These are phyloP conservation scores for Backusella psychrophila DNA, from an alignment of 192 early-diverging fungal species.

Conservation along the genomic window DNA sequence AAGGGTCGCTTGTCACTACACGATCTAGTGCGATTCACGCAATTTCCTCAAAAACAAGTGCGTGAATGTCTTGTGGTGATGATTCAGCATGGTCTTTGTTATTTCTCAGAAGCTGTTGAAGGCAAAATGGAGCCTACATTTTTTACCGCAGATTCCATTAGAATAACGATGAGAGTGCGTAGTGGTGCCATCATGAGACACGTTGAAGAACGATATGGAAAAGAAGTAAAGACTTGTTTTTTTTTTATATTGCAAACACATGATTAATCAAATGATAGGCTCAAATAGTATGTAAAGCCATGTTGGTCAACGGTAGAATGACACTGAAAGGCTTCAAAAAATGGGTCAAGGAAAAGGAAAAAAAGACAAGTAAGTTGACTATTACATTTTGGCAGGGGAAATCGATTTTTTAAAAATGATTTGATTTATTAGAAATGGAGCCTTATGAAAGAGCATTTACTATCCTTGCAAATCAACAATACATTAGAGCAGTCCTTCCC, in stretches of 20 bases:
- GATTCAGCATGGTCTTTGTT: constrained; percentile 83
- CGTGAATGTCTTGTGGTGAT: constrained; percentile 77
- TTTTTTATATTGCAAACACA: background rate
- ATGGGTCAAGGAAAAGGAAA: constrained; percentile 16
- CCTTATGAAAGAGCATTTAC: constrained; percentile 39
- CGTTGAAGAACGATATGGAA: constrained; percentile 54
- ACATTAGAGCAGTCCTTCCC: constrained; percentile 55
- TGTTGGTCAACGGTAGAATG: constrained; percentile 30
- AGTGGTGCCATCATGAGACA: constrained; percentile 55
- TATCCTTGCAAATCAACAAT: constrained; percentile 60
- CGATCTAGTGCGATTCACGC: constrained; percentile 46
- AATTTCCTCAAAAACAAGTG: constrained; percentile 50
- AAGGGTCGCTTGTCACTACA: constrained; percentile 68
- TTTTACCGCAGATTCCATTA: constrained; percentile 59
- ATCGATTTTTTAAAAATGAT: background rate
- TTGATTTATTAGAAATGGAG: constrained; percentile 9
- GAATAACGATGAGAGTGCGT: constrained; percentile 58
- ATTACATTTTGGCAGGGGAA: background rate
- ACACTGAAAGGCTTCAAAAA: constrained; percentile 18
- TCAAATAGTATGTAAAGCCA: constrained; percentile 6
- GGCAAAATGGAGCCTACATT: constrained; percentile 58
- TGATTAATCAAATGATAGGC: constrained; percentile 14
- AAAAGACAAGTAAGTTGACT: constrained; percentile 8
- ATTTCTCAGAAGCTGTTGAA: constrained; percentile 66
- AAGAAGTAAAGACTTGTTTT: constrained; percentile 38